A percentile compares a stretch with the other conserved stretches of the same genome.
Evolutionary conservation across 2,329 filamentous ascomycete genomes (phyloP).

Genomic region (Blastomyces gilchristii): DNA sequence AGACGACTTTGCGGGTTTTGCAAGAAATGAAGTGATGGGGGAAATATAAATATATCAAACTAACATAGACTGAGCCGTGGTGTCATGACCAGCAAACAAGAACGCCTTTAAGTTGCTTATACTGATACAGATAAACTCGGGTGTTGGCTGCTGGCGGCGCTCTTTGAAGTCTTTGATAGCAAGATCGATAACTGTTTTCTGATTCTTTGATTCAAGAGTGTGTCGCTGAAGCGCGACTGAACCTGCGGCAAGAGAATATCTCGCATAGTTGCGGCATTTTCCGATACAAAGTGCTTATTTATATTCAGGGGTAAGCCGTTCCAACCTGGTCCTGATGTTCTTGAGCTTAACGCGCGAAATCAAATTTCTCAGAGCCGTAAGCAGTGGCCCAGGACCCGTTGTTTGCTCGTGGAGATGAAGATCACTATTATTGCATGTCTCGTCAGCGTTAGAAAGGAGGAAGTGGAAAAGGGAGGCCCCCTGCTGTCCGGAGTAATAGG

Average conservation of each 20-base stretch:
- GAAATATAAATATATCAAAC: neutral
- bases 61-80: neutral
- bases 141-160: neutral
- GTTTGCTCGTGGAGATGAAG: neutral
- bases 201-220: neutral
- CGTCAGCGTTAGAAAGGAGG: neutral
- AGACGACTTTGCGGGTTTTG: no score
- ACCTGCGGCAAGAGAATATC: neutral
- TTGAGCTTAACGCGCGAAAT: slow-evolving; percentile 4
- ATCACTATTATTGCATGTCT: neutral
- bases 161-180: slow-evolving; percentile 8
- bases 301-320: neutral
- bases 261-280: neutral
- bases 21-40: neutral
- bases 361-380: neutral
- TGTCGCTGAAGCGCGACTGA: neutral
- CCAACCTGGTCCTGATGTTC: slow-evolving; percentile 6
- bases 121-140: neutral
- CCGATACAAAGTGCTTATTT: neutral
- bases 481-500: neutral
- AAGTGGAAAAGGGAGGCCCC: neutral
- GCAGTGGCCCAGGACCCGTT: neutral
- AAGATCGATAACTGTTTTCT: neutral
- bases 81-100: neutral
- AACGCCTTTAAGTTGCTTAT: neutral